Evolutionary conservation across 129 eudicot genomes (phyloP).

Genomic region (Dittrichia graveolens): DNA sequence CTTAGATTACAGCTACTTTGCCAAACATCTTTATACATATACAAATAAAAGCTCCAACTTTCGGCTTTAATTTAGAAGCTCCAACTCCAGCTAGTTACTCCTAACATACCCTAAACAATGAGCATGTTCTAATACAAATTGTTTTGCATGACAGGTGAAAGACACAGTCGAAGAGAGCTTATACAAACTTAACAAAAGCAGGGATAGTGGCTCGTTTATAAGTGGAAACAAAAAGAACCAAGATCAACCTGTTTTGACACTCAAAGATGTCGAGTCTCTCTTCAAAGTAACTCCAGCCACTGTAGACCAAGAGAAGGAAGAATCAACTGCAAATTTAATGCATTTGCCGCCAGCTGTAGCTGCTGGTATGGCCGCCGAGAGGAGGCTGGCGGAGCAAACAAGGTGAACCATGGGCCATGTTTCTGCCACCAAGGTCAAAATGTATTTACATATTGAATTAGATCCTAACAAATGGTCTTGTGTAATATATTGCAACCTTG

Average conservation of each 20-base stretch:
- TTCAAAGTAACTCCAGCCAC: conserved; percentile 59
- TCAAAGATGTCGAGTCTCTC: conserved; percentile 81
- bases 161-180: conserved; percentile 93
- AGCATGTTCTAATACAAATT: background rate
- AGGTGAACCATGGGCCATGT: conserved; percentile 10
- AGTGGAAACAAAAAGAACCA: conserved; percentile 87
- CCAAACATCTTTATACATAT: too few relatives aligned
- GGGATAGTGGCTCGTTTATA: conserved; percentile 56
- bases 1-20: too few relatives aligned
- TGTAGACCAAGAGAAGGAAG: conserved; percentile 29
- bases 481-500: background rate
- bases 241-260: conserved; percentile 85
- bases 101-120: too few relatives aligned
- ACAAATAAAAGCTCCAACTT: too few relatives aligned
- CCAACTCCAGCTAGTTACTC: too few relatives aligned
- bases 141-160: conserved; percentile 59
- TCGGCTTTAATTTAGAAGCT: too few relatives aligned
- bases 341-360: conserved; percentile 87
- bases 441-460: background rate
- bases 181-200: conserved; percentile 73
- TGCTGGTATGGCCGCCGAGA: conserved; percentile 83
- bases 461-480: background rate
- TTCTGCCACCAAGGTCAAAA: background rate
- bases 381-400: conserved; percentile 53
- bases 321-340: conserved; percentile 43